Evolutionary conservation across 306 rosid genomes (phyloP).

Genomic region (Prunus salicina): DNA sequence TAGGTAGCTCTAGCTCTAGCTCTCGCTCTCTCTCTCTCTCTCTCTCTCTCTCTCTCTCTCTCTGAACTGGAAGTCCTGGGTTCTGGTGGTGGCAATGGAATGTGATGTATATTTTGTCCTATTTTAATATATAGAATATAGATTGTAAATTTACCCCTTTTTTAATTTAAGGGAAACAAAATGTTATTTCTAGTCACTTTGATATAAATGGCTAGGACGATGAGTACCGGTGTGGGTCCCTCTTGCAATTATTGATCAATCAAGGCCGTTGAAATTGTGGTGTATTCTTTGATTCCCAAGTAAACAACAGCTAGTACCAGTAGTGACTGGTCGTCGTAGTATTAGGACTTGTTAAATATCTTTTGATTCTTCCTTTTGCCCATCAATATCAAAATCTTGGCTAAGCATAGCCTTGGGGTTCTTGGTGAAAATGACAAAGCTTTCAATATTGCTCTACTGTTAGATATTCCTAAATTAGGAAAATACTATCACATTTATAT

Average conservation of each 20-base stretch:
- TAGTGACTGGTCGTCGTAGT: not conserved
- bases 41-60: not conserved
- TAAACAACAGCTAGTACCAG: not conserved
- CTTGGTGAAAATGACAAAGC: not conserved
- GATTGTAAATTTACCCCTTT: not conserved
- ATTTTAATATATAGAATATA: not conserved
- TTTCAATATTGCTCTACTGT: no score
- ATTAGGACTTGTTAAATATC: not conserved
- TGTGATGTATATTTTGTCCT: not conserved
- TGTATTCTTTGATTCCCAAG: slow-evolving; percentile 4
- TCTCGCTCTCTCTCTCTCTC: not conserved
- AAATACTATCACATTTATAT: no score
- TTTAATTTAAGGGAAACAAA: not conserved
- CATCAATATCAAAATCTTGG: not conserved
- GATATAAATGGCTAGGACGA: not conserved
- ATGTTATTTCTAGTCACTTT: not conserved
- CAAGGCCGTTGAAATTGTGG: slow-evolving; percentile 21
- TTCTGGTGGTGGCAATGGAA: not conserved
- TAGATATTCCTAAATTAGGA: no score
- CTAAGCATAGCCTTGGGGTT: not conserved
- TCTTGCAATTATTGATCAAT: slow-evolving; percentile 19
- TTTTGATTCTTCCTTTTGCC: not conserved
- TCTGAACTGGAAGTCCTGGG: not conserved
- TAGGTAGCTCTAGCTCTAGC: not conserved
- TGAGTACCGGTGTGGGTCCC: slow-evolving; percentile 18